A percentile compares a stretch with the other conserved stretches of the same genome.
Conservation (phyloP, 2,329 filamentous ascomycete species). For the Corynespora cassiicola region DNA sequence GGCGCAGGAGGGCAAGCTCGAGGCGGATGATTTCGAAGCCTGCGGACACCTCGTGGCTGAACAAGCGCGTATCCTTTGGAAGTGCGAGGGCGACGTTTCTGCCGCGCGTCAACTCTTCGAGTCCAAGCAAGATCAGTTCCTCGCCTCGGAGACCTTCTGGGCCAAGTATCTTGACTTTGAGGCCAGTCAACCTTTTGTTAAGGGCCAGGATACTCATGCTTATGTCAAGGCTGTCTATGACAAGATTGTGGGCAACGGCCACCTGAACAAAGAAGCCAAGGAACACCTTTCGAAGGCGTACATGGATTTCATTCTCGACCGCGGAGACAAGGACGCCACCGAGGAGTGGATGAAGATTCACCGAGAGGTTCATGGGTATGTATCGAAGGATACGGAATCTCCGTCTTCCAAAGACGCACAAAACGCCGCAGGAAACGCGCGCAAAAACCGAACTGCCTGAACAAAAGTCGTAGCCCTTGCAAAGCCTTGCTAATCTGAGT, state of each 20-base stretch:
- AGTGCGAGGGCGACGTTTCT: conserved; percentile 78
- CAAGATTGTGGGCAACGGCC: conserved; percentile 75
- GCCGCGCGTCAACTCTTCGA: conserved; percentile 85
- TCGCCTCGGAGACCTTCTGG: conserved; percentile 90
- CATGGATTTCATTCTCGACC: conserved; percentile 81
- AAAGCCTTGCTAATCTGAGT: too few relatives aligned
- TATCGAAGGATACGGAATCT: too few relatives aligned
- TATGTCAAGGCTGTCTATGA: conserved; percentile 83
- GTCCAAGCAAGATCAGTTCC: conserved; percentile 82
- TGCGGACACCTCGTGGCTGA: conserved; percentile 87
- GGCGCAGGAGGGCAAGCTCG: conserved; percentile 80
- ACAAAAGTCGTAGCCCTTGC: too few relatives aligned
- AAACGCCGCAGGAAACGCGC: too few relatives aligned
- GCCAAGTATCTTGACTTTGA: conserved; percentile 88
- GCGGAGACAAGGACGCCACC: conserved; percentile 82
- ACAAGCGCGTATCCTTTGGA: conserved; percentile 88
- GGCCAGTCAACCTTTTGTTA: conserved; percentile 76
- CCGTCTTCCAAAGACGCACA: too few relatives aligned
- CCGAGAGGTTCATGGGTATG: conserved; percentile 79
- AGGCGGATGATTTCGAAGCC: too few relatives aligned
- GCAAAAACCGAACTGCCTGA: too few relatives aligned
- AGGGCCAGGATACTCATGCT: conserved; percentile 68
- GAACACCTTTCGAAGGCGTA: conserved; percentile 80
- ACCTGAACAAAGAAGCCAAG: conserved; percentile 70
- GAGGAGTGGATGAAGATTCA: conserved; percentile 86